A percentile compares a stretch with the other conserved stretches of the same genome.
Conservation (phyloP, 345 rosid species). For the Trapa incisa region DNA sequence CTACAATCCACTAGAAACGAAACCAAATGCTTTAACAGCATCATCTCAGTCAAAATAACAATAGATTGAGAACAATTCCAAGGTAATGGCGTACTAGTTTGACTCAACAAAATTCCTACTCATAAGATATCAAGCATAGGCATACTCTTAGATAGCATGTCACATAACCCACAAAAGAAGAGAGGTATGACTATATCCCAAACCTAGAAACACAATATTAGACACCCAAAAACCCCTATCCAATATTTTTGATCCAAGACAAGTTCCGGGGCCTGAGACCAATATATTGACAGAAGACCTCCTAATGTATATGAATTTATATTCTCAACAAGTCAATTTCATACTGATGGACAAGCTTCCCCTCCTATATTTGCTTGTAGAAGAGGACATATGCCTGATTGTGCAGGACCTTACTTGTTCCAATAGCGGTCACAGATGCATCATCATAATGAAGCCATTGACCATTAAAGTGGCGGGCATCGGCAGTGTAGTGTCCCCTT, state of each 20-base stretch:
- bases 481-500: constrained; percentile 89
- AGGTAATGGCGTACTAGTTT: no score
- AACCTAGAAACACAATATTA: not conserved
- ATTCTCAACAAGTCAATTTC: not conserved
- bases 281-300: not conserved
- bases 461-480: constrained; percentile 46
- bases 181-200: not conserved
- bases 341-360: not conserved
- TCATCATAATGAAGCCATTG: constrained; percentile 89
- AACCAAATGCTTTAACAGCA: no score
- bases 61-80: no score
- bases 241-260: not conserved
- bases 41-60: no score
- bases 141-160: not conserved
- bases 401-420: constrained; percentile 59
- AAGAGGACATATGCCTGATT: constrained; percentile 92
- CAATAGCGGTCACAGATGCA: constrained; percentile 58
- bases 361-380: constrained; percentile 56
- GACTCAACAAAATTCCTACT: no score
- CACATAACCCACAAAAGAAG: not conserved
- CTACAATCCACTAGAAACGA: not conserved
- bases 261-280: not conserved
- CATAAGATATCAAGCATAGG: not conserved
- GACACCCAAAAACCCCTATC: not conserved
- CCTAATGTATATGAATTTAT: not conserved